Conservation (phyloP, 805 yeast species). For the Saturnispora dispora region DNA sequence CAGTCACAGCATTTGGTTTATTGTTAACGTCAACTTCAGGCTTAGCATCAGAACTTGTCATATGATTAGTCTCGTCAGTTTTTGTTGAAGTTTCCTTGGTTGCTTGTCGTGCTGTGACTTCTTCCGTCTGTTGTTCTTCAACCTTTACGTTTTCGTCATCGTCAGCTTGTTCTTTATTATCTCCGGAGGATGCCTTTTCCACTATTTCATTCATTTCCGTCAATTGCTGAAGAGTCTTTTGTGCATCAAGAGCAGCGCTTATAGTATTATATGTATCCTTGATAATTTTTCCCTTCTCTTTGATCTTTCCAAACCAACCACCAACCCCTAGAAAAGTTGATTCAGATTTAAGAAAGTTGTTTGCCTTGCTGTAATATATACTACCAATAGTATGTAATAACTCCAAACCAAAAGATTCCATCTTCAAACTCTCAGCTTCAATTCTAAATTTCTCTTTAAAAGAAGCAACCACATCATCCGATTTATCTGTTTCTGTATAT, state of each 20-base stretch:
- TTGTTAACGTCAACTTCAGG: background rate
- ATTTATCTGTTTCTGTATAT: slow-evolving; percentile 50
- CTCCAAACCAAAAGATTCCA: slow-evolving; percentile 93
- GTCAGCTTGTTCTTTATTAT: slow-evolving; percentile 1
- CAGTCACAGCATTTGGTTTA: background rate
- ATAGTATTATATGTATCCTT: slow-evolving; percentile 78
- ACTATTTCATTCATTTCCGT: slow-evolving; percentile 54
- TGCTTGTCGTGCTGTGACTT: background rate
- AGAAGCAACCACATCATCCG: slow-evolving; percentile 49
- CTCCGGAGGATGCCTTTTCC: slow-evolving; percentile 13
- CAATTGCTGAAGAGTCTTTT: slow-evolving; percentile 65
- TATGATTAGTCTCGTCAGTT: background rate
- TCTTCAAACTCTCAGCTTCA: slow-evolving; percentile 74
- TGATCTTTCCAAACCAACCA: slow-evolving; percentile 69
- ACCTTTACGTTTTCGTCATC: background rate
- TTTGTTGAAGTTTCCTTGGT: background rate
- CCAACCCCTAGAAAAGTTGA: slow-evolving; percentile 75
- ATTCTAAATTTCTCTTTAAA: slow-evolving; percentile 43
- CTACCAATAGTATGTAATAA: slow-evolving; percentile 75
- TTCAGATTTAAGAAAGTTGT: slow-evolving; percentile 62
- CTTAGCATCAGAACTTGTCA: background rate
- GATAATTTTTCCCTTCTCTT: slow-evolving; percentile 75
- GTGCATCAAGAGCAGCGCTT: slow-evolving; percentile 83
- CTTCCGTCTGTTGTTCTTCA: background rate
- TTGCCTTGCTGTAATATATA: slow-evolving; percentile 67